Percentiles rank a stretch among this genome's conserved stretches.
phyloP scores from a whole-genome alignment of 108 stramenopile species.

The Conticribra guillardii region DNA sequence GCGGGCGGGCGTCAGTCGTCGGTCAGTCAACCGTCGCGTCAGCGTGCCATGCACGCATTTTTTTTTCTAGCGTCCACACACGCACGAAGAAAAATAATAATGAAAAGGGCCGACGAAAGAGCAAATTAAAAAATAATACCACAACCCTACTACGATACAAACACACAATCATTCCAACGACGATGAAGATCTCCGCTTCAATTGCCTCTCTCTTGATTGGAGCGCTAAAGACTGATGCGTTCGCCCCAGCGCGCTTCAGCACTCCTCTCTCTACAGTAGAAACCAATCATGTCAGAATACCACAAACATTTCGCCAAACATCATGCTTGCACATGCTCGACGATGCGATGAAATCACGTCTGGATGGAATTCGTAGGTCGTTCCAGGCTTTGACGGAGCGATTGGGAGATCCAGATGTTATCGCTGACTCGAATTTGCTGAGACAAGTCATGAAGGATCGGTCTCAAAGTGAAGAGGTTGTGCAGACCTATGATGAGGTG shows the following conservation, averaged over 20 bases:
- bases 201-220: background rate
- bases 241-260: background rate
- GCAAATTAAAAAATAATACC: no score
- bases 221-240: background rate
- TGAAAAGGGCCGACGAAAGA: no score
- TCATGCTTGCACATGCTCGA: conserved; percentile 54
- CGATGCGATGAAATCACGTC: conserved; percentile 62
- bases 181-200: background rate
- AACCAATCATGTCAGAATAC: no score
- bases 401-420: conserved; percentile 86
- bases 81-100: no score
- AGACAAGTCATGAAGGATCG: conserved; percentile 82
- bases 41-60: background rate
- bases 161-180: background rate
- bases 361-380: conserved; percentile 77
- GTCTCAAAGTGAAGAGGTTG: conserved; percentile 78
- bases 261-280: no score
- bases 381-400: conserved; percentile 82
- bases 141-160: background rate
- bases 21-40: no score
- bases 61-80: background rate
- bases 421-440: conserved; percentile 73
- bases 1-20: no score
- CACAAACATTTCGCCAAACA: no score
- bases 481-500: conserved; percentile 70